Base-by-base conservation (phyloP, 2,329 filamentous ascomycete genomes). In the Claviceps citrina region DNA sequence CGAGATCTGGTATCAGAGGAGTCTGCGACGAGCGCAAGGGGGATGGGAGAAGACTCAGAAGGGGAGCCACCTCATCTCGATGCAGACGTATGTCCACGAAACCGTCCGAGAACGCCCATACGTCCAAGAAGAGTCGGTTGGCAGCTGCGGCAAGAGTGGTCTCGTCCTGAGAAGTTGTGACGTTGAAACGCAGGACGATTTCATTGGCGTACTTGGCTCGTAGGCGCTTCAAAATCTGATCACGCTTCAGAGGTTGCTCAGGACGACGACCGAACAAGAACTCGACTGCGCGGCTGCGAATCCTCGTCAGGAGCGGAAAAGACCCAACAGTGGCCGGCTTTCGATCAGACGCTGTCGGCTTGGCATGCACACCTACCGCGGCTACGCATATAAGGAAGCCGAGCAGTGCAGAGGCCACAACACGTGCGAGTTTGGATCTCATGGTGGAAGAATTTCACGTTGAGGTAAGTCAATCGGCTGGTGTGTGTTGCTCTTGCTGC, bases 121-220 rank as follows among this genome's bases (percentile, higher is more conserved):
- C 73, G 54, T 98, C 91, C 31, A 96, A 67, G 50, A 91, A 81
- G 19, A 95, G 70, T 15, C 76, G 74, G 44, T 81, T 71, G 1
- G 78, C 70, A 3, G 84, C 85, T 42, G 81, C 72, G n/a, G 78
- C 71, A 41, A 94, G 65, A 1, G 79, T 79, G 26, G 64, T 60
- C 43, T 83, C 78, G 53, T 93, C 83, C 16, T 76, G 69, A 3
- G 68, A 59, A 20, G 72, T 77, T 45, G 71, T 78, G 41, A 95
- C 65, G 52, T 81, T 84, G 68, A 96, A 95, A 30, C 91, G 78
- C 46, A 96, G 64, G 13, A 98, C 85, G n/a, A 94, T 70, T 58
- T 95, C 79, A 46, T 81, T 74, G 45, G 76, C 75, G 56, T 94
- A 94, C 46, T 64, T 63, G 22, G 54, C 61, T 22, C 63, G 56